Conservation (phyloP, 306 rosid species). For the Sphenostylis stenocarpa region DNA sequence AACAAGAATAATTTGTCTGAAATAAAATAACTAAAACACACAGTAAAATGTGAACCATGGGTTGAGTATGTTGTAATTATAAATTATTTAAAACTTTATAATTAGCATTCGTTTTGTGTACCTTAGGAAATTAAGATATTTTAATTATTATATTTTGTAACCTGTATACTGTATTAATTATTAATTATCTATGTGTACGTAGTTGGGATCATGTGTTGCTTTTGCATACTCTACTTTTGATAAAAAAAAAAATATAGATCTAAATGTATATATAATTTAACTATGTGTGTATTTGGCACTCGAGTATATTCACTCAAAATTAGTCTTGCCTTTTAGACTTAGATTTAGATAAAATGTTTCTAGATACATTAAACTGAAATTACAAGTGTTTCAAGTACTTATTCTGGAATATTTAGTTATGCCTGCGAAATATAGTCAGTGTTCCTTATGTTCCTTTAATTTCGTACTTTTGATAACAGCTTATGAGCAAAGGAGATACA, state of each 20-base stretch:
- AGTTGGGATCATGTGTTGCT: too few relatives aligned
- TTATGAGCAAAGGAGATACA: not conserved
- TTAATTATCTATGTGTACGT: not conserved
- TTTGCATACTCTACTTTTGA: too few relatives aligned
- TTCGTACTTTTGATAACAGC: constrained; percentile 11
- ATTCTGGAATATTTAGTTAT: not conserved
- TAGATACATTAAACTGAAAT: not conserved
- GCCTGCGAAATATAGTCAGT: not conserved
- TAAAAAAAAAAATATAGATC: too few relatives aligned
- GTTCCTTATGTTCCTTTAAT: not conserved
- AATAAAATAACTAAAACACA: not conserved
- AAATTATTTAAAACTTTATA: not conserved
- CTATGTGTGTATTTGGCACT: not conserved
- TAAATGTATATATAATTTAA: not conserved
- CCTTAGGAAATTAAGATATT: not conserved
- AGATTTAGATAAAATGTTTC: not conserved
- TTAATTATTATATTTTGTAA: not conserved
- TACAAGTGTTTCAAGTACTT: not conserved
- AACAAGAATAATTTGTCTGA: not conserved
- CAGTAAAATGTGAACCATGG: not conserved
- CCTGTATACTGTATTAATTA: not conserved
- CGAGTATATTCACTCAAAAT: not conserved
- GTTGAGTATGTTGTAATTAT: not conserved
- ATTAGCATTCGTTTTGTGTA: not conserved
- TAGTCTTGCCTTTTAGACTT: not conserved